Conservation (phyloP, 441 rosid genomes). For the Omphalea diandra region DNA sequence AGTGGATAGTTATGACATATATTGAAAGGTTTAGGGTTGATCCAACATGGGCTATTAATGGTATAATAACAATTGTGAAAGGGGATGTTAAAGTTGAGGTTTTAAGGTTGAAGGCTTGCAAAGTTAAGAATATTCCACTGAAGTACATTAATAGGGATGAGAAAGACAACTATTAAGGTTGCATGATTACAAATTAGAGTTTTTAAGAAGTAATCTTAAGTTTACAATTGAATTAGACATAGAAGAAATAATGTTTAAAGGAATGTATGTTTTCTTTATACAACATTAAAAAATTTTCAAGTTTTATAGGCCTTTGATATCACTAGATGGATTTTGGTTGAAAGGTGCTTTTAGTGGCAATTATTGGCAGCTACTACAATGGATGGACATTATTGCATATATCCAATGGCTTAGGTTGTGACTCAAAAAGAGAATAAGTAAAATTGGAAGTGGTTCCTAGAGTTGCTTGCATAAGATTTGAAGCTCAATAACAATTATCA, state of each 20-base stretch:
- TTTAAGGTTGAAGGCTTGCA: background rate
- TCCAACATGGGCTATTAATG: background rate
- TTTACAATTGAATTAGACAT: background rate
- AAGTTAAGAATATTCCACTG: background rate
- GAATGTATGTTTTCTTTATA: background rate
- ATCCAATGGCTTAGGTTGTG: too few relatives aligned
- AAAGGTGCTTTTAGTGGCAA: too few relatives aligned
- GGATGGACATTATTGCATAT: too few relatives aligned
- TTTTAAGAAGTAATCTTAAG: background rate
- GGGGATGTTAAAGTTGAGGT: background rate
- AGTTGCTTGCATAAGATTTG: too few relatives aligned
- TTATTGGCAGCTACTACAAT: too few relatives aligned
- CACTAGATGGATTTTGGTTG: too few relatives aligned
- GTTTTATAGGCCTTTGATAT: too few relatives aligned
- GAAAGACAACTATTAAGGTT: background rate
- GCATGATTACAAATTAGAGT: background rate
- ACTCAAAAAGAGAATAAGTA: too few relatives aligned
- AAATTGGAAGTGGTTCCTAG: too few relatives aligned
- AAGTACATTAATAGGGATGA: background rate
- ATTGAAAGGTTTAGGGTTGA: background rate
- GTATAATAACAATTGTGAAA: background rate
- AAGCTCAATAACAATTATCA: too few relatives aligned
- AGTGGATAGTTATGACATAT: background rate
- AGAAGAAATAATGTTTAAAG: background rate
- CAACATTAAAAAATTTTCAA: too few relatives aligned